A percentile compares a stretch with the other conserved stretches of the same genome.
phyloP scores from a whole-genome alignment of 75 land plant species.

The Isoetes taiwanensis region DNA sequence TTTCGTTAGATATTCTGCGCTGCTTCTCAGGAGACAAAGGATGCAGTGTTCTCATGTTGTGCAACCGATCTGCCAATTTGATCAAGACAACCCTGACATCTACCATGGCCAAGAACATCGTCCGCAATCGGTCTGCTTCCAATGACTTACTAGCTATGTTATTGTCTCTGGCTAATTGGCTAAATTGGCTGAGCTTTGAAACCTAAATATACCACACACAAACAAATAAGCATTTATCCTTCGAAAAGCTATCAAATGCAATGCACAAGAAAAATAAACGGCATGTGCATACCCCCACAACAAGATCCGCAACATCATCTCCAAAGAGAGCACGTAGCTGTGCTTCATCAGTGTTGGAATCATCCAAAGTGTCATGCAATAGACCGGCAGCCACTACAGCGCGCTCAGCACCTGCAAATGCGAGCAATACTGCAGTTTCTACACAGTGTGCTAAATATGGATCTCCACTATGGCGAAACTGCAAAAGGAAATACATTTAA shows the following conservation, averaged over 20 bases:
- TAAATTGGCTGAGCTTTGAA: conserved; percentile 76
- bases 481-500: not conserved
- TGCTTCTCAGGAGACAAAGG: conserved; percentile 63
- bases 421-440: conserved; percentile 75
- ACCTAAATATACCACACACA: conserved; percentile 30
- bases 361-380: conserved; percentile 88
- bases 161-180: conserved; percentile 91
- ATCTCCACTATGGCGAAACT: conserved; percentile 88
- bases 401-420: conserved; percentile 63
- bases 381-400: conserved; percentile 92
- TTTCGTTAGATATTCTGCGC: conserved; percentile 86
- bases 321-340: conserved; percentile 50
- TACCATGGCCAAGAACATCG: conserved; percentile 94
- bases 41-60: conserved; percentile 88
- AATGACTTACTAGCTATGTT: conserved; percentile 55
- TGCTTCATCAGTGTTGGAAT: conserved; percentile 45
- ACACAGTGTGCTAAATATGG: conserved; percentile 82
- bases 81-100: conserved; percentile 91
- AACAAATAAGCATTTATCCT: not conserved
- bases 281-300: conserved; percentile 56
- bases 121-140: conserved; percentile 86
- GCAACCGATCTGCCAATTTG: conserved; percentile 91
- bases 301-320: conserved; percentile 68
- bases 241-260: not conserved
- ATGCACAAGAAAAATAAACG: not conserved